Base-by-base conservation (phyloP, 2,329 filamentous ascomycete genomes). In the Pseudogymnoascus sp. region DNA sequence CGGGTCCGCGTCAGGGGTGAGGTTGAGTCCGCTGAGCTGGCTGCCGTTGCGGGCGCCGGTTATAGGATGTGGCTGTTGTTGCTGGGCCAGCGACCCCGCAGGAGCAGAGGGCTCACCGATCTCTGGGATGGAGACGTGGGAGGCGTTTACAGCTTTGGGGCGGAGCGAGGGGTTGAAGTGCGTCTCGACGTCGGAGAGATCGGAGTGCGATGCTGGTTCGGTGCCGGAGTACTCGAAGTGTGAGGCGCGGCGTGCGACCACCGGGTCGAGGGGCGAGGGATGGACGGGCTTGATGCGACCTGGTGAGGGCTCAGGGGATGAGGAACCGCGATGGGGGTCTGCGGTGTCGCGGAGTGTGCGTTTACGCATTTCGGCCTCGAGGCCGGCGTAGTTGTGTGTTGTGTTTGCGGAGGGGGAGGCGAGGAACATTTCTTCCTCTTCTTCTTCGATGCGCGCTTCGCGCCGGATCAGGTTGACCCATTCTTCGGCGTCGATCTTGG, bases 381-480 rank as follows among this genome's bases (percentile, higher is more conserved):
- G 66, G 21, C 72, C 67, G 61, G 63, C 59, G 21, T 70, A 71
- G 35, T 64, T 64, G 16, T 64, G 67, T 31, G 64, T 69, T 29
- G 63, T 63, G 38, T 70, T 72, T 24, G 81, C 80, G 5, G 80
- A 76, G 0, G 89, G 88, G 72, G 87, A 90, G 44, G 87, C 83
- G 21, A 92, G 74, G 61, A 91, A 82, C 80, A 95, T 86, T 66
- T 95, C 90, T 69, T 93, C 89, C 70, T 96, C 92, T 60, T 95
- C 90, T 71, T 95, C 89, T 67, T 96, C 91, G 65, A 96, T 90
- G 63, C 90, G 86, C 16, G 92, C 90, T 70, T 95, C 87, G 63
- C 80, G 80, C 59, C 92, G 84, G 70, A 97, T 93, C 61, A 89
- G 77, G 26, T 90, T 82, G 16, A 97, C 90, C 95, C 95, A 99